These are phyloP conservation scores for Russula olivacea DNA, from an alignment of 768 basidiomycete genomes.

Conservation along the genomic window DNA sequence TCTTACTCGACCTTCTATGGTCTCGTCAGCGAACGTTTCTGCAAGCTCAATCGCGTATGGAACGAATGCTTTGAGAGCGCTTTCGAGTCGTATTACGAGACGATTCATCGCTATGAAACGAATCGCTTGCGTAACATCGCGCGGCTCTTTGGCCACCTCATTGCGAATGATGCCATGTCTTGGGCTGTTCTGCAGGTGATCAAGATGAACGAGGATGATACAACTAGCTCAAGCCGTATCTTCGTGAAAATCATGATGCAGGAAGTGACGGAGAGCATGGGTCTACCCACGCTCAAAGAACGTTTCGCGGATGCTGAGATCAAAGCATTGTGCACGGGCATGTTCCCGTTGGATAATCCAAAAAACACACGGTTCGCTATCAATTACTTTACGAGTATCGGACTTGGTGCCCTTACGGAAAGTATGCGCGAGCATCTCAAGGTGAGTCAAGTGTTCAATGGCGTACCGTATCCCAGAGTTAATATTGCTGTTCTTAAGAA, in stretches of 20 bases:
- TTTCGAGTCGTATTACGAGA: constrained; percentile 86
- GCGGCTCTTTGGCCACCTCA: constrained; percentile 90
- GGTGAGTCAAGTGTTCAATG: constrained; percentile 40
- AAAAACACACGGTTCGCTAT: constrained; percentile 95
- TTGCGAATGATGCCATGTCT: constrained; percentile 81
- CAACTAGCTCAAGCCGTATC: constrained; percentile 92
- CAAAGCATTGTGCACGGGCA: constrained; percentile 59
- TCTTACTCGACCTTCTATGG: constrained; percentile 98
- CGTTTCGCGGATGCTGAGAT: constrained; percentile 88
- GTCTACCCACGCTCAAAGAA: constrained; percentile 78
- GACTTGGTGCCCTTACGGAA: constrained; percentile 85
- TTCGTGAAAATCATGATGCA: constrained; percentile 96
- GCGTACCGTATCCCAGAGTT: background rate
- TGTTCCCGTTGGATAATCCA: constrained; percentile 96
- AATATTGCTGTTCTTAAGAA: constrained; percentile 47
- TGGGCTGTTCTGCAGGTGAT: constrained; percentile 83
- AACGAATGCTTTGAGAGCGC: constrained; percentile 83
- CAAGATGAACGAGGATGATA: constrained; percentile 96
- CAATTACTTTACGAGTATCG: constrained; percentile 97
- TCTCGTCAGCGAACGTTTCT: constrained; percentile 91
- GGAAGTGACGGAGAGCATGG: constrained; percentile 94
- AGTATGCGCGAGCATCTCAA: constrained; percentile 96
- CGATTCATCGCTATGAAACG: constrained; percentile 98
- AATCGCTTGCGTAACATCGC: constrained; percentile 97
- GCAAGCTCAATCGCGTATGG: constrained; percentile 94